A percentile compares a stretch with the other conserved stretches of the same genome.
These are phyloP conservation scores for Kwoniella newhampshirensis DNA, from an alignment of 768 basidiomycete species.

Conservation along the genomic window DNA sequence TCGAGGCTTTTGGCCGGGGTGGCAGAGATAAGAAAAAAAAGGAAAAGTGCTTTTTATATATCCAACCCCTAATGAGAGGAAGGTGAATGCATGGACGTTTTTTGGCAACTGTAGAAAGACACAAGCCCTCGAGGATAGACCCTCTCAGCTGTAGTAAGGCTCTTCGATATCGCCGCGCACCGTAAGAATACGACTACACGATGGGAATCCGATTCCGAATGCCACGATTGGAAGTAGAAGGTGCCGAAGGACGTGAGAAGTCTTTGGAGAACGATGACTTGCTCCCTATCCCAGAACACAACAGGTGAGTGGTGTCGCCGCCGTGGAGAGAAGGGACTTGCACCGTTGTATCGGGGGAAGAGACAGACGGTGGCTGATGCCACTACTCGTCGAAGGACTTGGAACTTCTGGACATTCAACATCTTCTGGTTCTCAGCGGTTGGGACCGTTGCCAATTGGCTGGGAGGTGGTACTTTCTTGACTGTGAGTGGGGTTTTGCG, in stretches of 20 bases:
- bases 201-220: conserved; percentile 16
- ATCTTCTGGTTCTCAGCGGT: conserved; percentile 40
- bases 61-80: no score
- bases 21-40: no score
- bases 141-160: no score
- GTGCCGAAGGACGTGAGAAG: conserved; percentile 24
- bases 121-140: no score
- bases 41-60: no score
- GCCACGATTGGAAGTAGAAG: conserved; percentile 27
- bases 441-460: conserved; percentile 36
- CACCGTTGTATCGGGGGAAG: not conserved
- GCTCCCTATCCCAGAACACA: conserved; percentile 22
- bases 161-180: no score
- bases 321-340: not conserved
- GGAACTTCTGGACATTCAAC: conserved; percentile 33
- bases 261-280: conserved; percentile 34
- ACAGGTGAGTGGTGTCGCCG: conserved; percentile 15
- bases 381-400: conserved; percentile 15
- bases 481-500: conserved; percentile 22
- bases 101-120: no score
- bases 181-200: not conserved
- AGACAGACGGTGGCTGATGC: not conserved
- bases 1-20: no score
- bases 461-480: conserved; percentile 30
- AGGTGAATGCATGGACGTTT: no score